Base-by-base conservation (phyloP, 768 basidiomycete genomes). In the Piloderma croceum region DNA sequence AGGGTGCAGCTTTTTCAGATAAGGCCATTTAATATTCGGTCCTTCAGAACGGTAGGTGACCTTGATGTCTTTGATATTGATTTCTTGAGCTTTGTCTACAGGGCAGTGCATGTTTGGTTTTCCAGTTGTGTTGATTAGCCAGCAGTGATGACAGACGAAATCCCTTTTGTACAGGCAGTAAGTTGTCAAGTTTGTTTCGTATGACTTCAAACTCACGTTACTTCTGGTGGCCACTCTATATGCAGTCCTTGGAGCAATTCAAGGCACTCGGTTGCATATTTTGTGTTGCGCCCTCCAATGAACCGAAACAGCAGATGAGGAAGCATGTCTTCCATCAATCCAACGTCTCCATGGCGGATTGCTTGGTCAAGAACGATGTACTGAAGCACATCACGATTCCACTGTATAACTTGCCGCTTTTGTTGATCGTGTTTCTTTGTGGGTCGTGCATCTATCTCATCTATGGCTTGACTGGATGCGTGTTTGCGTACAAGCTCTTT, bases 21-120 rank as follows among this genome's bases (percentile, higher is more conserved):
- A 59, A 9, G 57, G 47, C 64, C 57, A 61, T 15, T 53, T 53
- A 10, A 54, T 46, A 24, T 54, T 53, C 6, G 64, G 63, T 0
- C 64, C 66, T 37, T 58, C 47, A 4, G 60, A 60, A 0, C 51
- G 52, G 47, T 63, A 56, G 3, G 57, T 65, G 2, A 61, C 60
- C 43, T 68, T 67, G 3, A 65, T 57, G 29, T 63, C 63, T 45
- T 54, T 57, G 24, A 69, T 58, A 39, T 65, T 67, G 19, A 60
- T 51, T 34, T 69, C 64, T 38, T 66, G 59, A 1, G 57, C 53
- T 25, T 50, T 46, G 41, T 68, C 63, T 1, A 68, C 40, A 0
- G 61, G 50, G 10, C 51, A 41, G 38, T 54, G 61, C 5, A n/a
- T 19, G 7, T 47, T n/a, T 7, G 35, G 49, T 3, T 46, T 42